phyloP scores from a whole-genome alignment of 805 yeast genomes.

The Dipodascopsis uninucleata region DNA sequence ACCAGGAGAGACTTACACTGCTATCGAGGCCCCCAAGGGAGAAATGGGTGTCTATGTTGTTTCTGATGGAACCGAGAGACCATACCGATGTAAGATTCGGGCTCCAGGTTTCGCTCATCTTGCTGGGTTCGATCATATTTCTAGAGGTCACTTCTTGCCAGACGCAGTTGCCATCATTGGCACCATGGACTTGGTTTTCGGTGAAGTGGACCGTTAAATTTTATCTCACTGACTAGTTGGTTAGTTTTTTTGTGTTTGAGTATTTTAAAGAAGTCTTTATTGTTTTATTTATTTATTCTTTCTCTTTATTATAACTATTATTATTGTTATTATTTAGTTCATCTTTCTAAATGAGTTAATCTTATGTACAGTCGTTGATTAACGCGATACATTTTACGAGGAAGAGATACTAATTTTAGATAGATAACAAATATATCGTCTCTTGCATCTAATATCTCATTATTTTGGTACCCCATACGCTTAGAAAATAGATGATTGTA shows the following conservation, averaged over 20 bases:
- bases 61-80: conserved; percentile 85
- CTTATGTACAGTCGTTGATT: no score
- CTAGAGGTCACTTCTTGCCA: conserved; percentile 82
- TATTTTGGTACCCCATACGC: no score
- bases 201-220: conserved; percentile 81
- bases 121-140: conserved; percentile 81
- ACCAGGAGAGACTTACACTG: conserved; percentile 86
- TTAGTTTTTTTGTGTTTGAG: background rate
- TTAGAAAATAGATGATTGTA: no score
- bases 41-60: conserved; percentile 90
- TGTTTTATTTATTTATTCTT: background rate
- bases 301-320: background rate
- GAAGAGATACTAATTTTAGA: no score
- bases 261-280: no score
- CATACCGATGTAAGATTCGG: conserved; percentile 87
- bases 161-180: conserved; percentile 93
- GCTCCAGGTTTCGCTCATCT: conserved; percentile 93
- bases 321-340: background rate
- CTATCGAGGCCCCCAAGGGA: conserved; percentile 92
- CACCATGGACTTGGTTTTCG: conserved; percentile 92
- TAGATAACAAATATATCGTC: no score
- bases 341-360: no score
- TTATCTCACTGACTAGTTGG: background rate
- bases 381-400: no score
- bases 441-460: no score